phyloP scores from a whole-genome alignment of 352 stramenopile species.

The Phytophthora syringae region DNA sequence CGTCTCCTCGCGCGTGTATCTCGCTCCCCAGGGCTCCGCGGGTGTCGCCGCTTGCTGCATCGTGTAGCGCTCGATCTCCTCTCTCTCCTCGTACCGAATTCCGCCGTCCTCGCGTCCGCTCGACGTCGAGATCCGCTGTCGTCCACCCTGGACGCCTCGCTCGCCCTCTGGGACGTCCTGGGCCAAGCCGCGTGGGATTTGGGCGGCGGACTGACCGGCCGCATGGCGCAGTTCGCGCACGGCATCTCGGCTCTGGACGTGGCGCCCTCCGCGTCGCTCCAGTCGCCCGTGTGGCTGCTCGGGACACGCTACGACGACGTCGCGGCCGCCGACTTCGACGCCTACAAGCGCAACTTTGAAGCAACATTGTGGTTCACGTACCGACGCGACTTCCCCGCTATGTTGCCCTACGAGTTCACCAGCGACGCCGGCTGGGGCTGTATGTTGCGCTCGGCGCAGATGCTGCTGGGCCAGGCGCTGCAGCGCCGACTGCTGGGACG shows the following conservation, averaged over 20 bases:
- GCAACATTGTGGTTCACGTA: constrained; percentile 92
- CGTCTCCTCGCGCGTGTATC: constrained; percentile 11
- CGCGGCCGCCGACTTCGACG: constrained; percentile 47
- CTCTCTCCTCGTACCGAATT: neutral
- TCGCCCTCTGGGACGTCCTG: constrained; percentile 33
- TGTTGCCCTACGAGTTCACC: constrained; percentile 89
- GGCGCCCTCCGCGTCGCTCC: constrained; percentile 37
- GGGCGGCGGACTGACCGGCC: constrained; percentile 49
- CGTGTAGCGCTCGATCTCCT: constrained; percentile 17
- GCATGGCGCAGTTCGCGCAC: constrained; percentile 86
- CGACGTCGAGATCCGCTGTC: neutral
- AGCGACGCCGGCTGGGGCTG: constrained; percentile 96
- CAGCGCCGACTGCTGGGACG: constrained; percentile 76
- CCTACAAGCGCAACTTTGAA: constrained; percentile 66
- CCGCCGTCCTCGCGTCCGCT: constrained; percentile 3
- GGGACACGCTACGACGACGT: constrained; percentile 45
- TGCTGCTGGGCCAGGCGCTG: constrained; percentile 93
- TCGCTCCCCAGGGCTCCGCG: neutral
- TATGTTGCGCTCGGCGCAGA: constrained; percentile 96
- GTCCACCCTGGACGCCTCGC: constrained; percentile 28
- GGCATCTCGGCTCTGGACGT: constrained; percentile 80
- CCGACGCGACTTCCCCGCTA: constrained; percentile 83
- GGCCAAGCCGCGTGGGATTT: constrained; percentile 41
- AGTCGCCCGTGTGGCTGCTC: constrained; percentile 58
- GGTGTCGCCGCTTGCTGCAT: constrained; percentile 5